Conservation (phyloP, 129 eudicot genomes). For the Gnaphalium uliginosum region DNA sequence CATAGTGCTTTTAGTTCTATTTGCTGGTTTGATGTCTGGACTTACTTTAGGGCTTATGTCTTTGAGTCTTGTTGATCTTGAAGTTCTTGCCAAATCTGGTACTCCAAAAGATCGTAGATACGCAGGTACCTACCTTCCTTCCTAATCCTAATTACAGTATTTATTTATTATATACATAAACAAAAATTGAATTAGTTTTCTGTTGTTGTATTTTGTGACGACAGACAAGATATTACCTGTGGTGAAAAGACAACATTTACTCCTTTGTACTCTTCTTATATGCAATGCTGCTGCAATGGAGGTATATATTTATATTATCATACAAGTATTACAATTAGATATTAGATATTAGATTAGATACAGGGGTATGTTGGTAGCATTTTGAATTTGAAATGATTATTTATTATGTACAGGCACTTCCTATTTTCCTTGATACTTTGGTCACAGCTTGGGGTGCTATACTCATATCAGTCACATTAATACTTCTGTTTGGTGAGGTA, state of each 20-base stretch:
- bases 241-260: conserved; percentile 80
- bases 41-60: conserved; percentile 97
- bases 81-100: conserved; percentile 87
- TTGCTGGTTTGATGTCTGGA: conserved; percentile 95
- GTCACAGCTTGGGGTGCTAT: conserved; percentile 95
- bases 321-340: too few species aligned
- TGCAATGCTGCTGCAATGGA: conserved; percentile 99
- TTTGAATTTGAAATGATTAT: background rate
- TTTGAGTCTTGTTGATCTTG: conserved; percentile 89
- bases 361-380: background rate
- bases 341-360: too few species aligned
- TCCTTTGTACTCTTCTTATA: conserved; percentile 86
- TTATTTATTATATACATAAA: too few species aligned
- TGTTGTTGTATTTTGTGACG: conserved; percentile 10
- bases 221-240: conserved; percentile 91
- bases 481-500: conserved; percentile 96
- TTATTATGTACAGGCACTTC: conserved; percentile 98
- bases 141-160: too few species aligned
- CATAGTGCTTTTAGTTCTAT: conserved; percentile 53
- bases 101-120: conserved; percentile 64
- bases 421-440: conserved; percentile 79
- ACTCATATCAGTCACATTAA: conserved; percentile 86
- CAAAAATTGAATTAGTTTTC: background rate
- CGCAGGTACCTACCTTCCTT: too few species aligned
- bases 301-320: conserved; percentile 59